These are phyloP conservation scores for Mortierella sp. DNA, from an alignment of 371 early-diverging fungal species.

Conservation along the genomic window DNA sequence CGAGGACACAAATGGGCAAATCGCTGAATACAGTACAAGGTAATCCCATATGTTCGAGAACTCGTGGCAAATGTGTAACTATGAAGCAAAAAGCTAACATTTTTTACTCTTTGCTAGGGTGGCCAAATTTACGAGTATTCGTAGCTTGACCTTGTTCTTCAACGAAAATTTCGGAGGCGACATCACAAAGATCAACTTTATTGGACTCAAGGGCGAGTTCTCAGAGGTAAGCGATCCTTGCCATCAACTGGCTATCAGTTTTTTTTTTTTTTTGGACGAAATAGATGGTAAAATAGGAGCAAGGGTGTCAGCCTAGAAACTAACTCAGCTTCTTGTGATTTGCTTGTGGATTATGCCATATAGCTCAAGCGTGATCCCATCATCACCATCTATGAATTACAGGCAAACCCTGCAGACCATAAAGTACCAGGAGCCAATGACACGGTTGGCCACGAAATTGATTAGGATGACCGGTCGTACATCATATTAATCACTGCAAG, in stretches of 20 bases:
- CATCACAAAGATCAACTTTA: constrained; percentile 75
- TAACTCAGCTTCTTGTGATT: neutral
- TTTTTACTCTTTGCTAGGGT: constrained; percentile 55
- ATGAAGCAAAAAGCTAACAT: neutral
- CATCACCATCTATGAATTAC: constrained; percentile 88
- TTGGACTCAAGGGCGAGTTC: constrained; percentile 96
- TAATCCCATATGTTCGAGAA: neutral
- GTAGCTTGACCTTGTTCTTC: constrained; percentile 86
- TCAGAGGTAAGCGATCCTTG: constrained; percentile 65
- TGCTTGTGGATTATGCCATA: neutral
- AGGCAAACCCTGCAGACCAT: constrained; percentile 89
- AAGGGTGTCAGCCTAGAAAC: neutral
- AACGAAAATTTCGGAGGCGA: constrained; percentile 86
- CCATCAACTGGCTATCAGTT: no score
- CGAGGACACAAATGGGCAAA: constrained; percentile 62
- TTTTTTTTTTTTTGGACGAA: no score
- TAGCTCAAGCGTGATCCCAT: constrained; percentile 86
- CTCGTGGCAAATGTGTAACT: no score
- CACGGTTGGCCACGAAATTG: constrained; percentile 57
- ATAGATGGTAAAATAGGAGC: neutral
- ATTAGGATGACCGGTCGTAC: constrained; percentile 41
- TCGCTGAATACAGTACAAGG: constrained; percentile 78
- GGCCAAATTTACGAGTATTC: constrained; percentile 88
- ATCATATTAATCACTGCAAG: neutral
- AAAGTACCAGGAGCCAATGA: constrained; percentile 67